Conservation (phyloP, 176 grass and related monocot species). For the Stipa capillata region DNA sequence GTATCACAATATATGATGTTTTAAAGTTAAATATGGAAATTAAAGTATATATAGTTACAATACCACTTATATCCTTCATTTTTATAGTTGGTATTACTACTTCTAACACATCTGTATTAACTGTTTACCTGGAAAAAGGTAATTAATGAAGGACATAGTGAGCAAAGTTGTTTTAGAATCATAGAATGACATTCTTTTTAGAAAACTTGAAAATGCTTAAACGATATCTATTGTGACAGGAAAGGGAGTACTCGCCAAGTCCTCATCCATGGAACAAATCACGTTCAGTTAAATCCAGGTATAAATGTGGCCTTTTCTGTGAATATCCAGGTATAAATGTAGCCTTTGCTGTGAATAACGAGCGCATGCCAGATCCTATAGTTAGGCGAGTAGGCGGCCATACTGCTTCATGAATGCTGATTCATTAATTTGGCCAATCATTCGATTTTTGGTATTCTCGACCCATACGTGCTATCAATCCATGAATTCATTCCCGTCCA, state of each 20-base stretch:
- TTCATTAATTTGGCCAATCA: not conserved
- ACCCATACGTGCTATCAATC: not conserved
- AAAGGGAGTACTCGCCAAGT: not conserved
- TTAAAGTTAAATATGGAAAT: too few relatives aligned
- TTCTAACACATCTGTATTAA: too few relatives aligned
- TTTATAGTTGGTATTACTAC: too few relatives aligned
- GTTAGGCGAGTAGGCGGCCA: not conserved
- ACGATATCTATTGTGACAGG: too few relatives aligned
- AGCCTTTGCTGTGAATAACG: not conserved
- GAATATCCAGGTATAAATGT: not conserved
- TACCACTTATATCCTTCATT: too few relatives aligned
- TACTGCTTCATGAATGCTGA: not conserved
- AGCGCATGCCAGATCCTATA: not conserved
- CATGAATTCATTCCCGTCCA: not conserved
- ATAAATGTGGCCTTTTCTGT: not conserved
- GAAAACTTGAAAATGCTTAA: too few relatives aligned
- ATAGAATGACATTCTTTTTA: too few relatives aligned
- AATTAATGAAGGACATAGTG: too few relatives aligned
- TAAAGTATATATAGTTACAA: too few relatives aligned
- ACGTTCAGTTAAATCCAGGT: not conserved
- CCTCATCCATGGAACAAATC: not conserved
- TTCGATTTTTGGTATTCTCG: not conserved
- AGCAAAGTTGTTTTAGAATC: too few relatives aligned
- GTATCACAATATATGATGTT: too few relatives aligned
- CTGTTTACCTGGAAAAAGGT: too few relatives aligned